Conservation (phyloP, 2,329 filamentous ascomycete species). For the Diplocarpon mali region DNA sequence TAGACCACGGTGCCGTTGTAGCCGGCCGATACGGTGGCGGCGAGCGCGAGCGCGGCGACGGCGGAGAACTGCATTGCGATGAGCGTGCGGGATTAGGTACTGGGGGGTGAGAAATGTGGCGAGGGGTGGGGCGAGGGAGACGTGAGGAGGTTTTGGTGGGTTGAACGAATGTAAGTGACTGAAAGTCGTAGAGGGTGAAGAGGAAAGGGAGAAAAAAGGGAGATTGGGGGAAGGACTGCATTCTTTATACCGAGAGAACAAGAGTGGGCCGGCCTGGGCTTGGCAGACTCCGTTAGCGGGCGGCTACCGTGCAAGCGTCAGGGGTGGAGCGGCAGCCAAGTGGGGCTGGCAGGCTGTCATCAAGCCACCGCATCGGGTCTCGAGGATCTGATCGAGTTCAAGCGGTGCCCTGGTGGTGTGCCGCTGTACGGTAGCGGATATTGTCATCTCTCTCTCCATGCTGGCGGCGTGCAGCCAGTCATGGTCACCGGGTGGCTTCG, state of each 20-base stretch:
- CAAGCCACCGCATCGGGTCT: too few relatives aligned
- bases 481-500: too few relatives aligned
- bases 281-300: too few relatives aligned
- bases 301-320: too few relatives aligned
- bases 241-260: slow-evolving; percentile 12
- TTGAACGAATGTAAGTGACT: slow-evolving; percentile 27
- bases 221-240: slow-evolving; percentile 10
- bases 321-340: too few relatives aligned
- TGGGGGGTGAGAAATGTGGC: background rate
- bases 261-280: background rate
- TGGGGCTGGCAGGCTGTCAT: too few relatives aligned
- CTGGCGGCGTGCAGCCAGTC: too few relatives aligned
- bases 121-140: slow-evolving; percentile 3
- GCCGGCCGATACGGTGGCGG: slow-evolving; percentile 22
- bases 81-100: slow-evolving; percentile 19
- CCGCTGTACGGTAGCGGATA: too few relatives aligned
- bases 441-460: too few relatives aligned
- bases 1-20: slow-evolving; percentile 32
- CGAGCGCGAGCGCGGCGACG: slow-evolving; percentile 27
- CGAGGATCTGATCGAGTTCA: too few relatives aligned
- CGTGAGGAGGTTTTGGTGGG: slow-evolving; percentile 13
- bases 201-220: slow-evolving; percentile 4
- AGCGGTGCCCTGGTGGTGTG: too few relatives aligned
- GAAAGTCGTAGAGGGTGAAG: slow-evolving; percentile 22
- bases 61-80: slow-evolving; percentile 31